phyloP scores from a whole-genome alignment of 2,329 filamentous ascomycete genomes.

The Podosphaera fusca region DNA sequence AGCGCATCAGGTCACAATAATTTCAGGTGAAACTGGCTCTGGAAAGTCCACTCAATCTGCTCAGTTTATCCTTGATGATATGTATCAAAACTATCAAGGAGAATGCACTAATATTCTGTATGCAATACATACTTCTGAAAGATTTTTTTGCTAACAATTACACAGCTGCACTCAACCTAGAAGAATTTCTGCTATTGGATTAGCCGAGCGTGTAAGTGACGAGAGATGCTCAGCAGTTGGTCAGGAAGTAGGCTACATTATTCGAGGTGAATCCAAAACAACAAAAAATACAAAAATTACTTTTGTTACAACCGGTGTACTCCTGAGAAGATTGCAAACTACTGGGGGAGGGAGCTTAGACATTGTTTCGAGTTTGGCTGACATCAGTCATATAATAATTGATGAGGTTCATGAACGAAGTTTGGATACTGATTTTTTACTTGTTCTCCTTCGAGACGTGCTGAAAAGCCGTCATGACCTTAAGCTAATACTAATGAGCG shows the following conservation, averaged over 20 bases:
- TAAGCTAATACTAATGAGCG: conserved; percentile 87
- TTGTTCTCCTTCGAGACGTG: conserved; percentile 71
- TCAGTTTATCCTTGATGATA: conserved; percentile 81
- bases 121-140: not conserved
- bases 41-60: conserved; percentile 95
- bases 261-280: conserved; percentile 69
- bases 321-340: conserved; percentile 75
- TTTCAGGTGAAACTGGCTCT: conserved; percentile 88
- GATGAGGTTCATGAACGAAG: conserved; percentile 94
- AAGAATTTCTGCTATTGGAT: conserved; percentile 76
- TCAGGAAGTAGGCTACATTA: conserved; percentile 74
- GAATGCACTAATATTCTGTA: conserved; percentile 59
- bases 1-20: conserved; percentile 72
- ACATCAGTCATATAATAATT: conserved; percentile 85
- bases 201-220: conserved; percentile 85
- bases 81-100: conserved; percentile 57
- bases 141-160: conserved; percentile 3
- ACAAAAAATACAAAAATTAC: conserved; percentile 63
- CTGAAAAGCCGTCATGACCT: conserved; percentile 51
- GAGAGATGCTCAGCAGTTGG: conserved; percentile 67
- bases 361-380: conserved; percentile 56
- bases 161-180: conserved; percentile 64
- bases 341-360: conserved; percentile 62
- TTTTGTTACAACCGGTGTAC: conserved; percentile 86
- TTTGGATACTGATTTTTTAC: conserved; percentile 80